Base-by-base conservation (phyloP, 2,329 filamentous ascomycete genomes). In the Verticillium dahliae region DNA sequence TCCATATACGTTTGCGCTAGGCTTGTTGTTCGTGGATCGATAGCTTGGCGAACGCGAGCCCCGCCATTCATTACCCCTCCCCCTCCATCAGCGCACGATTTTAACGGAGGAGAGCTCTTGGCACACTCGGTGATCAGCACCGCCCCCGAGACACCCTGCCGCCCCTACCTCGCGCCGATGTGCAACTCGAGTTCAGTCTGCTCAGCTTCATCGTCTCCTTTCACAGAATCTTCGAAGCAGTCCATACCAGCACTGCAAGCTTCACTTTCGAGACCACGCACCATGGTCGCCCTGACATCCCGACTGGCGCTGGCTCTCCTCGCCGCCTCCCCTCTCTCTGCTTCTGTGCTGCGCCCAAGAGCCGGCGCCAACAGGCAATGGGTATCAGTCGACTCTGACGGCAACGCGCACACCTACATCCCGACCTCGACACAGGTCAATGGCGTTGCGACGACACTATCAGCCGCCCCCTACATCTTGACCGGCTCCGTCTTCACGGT, bases 381-480 rank as follows among this genome's bases (percentile, higher is more conserved):
- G 74, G 68, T 76, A 34, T 70, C 70, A 3, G 63, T 76, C 59
- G 69, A 74, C 62, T 33, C 61, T 14, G 35, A 58, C 13, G 73
- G 72, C 60, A 58, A 54, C 6, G 66, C 67, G 6, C 59, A 59
- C 33, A 76, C 74, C 38, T 64, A 73, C 58, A 68, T 67, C 1
- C 72, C 73, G 2, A 61, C 62, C 13, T 65, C 71, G 10, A 67
- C 67, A 38, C 67, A 65, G 10, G 65, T 60, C 56, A 64, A 70
- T 62, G 71, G 71, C 37, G 68, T 66, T 35, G 60, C 59, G 15
- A 62, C 65, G 0, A 76, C 74, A 56, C 31, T 73, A 54, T 68
- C 65, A 35, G 62, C 67, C 5, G 68, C 73, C 1, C 74, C 74
- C 0, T 65, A 64, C 50, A 61, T 62, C 33, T 67, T 76, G 6